Conservation (phyloP, 2,329 filamentous ascomycete species). For the Geosmithia putterillii region DNA sequence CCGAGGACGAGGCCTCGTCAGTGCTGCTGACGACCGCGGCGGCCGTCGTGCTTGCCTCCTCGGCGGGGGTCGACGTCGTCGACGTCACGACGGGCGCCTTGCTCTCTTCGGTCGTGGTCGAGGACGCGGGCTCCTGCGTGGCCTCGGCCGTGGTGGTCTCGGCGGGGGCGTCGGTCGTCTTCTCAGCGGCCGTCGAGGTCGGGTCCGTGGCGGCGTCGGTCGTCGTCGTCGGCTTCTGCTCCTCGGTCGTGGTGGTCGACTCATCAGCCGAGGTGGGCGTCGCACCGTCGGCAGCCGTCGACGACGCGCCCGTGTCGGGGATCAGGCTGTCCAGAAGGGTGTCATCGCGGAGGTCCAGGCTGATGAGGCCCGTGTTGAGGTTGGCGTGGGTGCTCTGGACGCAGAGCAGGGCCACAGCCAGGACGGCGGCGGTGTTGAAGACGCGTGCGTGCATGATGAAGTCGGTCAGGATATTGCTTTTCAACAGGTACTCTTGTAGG, state of each 20-base stretch:
- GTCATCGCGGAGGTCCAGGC: not conserved
- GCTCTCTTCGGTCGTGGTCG: slow-evolving; percentile 2
- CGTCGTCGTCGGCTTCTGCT: not conserved
- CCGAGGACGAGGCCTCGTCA: not conserved
- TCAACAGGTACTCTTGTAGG: too few relatives aligned
- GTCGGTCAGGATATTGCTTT: too few relatives aligned
- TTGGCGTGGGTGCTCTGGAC: not conserved
- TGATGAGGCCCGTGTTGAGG: too few relatives aligned
- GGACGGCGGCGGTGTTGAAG: too few relatives aligned
- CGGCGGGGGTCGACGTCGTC: not conserved
- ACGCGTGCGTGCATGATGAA: too few relatives aligned
- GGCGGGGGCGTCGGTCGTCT: too few relatives aligned
- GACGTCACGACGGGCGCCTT: too few relatives aligned
- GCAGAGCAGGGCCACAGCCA: not conserved
- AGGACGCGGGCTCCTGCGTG: slow-evolving; percentile 1
- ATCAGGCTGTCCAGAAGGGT: not conserved
- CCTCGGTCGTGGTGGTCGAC: slow-evolving; percentile 2
- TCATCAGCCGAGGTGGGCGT: slow-evolving; percentile 3
- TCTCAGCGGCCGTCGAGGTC: slow-evolving; percentile 4
- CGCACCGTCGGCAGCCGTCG: too few relatives aligned
- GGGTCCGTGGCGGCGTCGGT: not conserved
- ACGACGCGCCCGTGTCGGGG: not conserved
- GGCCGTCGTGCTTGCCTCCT: slow-evolving; percentile 4
- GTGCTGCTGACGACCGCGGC: slow-evolving; percentile 4
- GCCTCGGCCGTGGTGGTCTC: not conserved